Base-by-base conservation (phyloP, 164 flowering plant genomes). In the Vitis rotundifolia region DNA sequence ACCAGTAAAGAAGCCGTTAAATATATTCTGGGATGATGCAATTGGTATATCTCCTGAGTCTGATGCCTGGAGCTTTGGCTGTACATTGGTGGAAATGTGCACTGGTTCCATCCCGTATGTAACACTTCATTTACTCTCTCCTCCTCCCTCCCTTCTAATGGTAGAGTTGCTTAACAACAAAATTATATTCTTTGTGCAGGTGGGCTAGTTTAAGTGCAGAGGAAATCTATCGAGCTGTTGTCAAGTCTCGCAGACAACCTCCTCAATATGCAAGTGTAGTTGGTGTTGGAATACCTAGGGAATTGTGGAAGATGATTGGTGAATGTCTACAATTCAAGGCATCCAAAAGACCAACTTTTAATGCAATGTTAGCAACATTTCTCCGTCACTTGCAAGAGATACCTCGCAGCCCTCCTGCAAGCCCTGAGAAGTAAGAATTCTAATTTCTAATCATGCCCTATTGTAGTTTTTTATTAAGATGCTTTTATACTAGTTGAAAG, bases 31-130 rank as follows among this genome's bases (percentile, higher is more conserved):
- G 98, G 99, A 96, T 69, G 97, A 91, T 70, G 95, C 89, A 48
- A 82, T 91, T 68, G 98, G 97, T 68, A 93, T 96, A 74, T 93
- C 99, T 62, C 68, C 82, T 15, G 99, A 96, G 73, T 96, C 97
- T 53, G 99, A 96, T 93, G 97, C 99, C 29, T 96, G 99, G 99
- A 96, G 99, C 85, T 96, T 96, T 81, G 99, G 98, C 50, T 96
- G 99, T 80, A 91, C 98, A 64, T 77, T 96, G 75, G 98, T 96
- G 67, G 99, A 96, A 76, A 96, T 96, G 99, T 96, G 99, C 88
- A 96, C 99, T 59, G 98, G 98, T 70, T 88, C 97, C 61, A 76
- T 84, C 48, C 99, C 98, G 98, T 93, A 93, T 72, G 99, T 90
- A 61, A 19, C 68, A 19, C 26, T 16, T 29, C 52, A 10, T 19